Percentiles rank a stretch among this genome's conserved stretches.
These are phyloP conservation scores for Sanghuangporus weigelae DNA, from an alignment of 1,284 basidiomycete species.

Conservation along the genomic window DNA sequence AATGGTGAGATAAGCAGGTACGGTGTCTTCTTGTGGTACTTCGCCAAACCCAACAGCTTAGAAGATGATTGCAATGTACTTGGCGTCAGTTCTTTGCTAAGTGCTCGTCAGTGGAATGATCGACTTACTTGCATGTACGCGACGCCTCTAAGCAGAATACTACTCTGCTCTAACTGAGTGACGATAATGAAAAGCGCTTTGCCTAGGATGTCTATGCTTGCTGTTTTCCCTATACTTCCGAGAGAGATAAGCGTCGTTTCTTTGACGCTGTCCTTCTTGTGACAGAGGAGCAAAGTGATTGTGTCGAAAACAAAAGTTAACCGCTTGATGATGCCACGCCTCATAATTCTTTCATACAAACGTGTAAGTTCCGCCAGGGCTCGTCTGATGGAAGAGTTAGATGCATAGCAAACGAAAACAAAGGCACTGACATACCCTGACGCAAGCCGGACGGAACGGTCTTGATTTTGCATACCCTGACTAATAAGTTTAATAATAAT, in stretches of 20 bases:
- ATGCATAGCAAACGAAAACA: neutral
- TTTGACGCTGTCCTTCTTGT: slow-evolving; percentile 38
- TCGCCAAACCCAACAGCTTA: slow-evolving; percentile 58
- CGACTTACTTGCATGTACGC: slow-evolving; percentile 63
- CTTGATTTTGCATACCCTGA: slow-evolving; percentile 44
- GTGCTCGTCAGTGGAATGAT: neutral
- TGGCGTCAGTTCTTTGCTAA: neutral
- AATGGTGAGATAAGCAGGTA: slow-evolving; percentile 71
- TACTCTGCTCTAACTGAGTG: slow-evolving; percentile 62
- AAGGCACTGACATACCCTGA: slow-evolving; percentile 52
- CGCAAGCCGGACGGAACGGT: slow-evolving; percentile 55
- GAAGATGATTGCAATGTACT: slow-evolving; percentile 13
- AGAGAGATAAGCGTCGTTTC: slow-evolving; percentile 60
- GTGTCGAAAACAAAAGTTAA: slow-evolving; percentile 42
- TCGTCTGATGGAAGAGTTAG: slow-evolving; percentile 27
- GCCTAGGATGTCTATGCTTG: slow-evolving; percentile 48
- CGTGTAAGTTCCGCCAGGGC: slow-evolving; percentile 45
- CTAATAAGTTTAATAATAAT: slow-evolving; percentile 36
- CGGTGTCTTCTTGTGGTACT: slow-evolving; percentile 55
- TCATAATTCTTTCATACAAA: slow-evolving; percentile 29
- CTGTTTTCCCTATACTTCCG: slow-evolving; percentile 57
- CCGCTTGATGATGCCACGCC: slow-evolving; percentile 26
- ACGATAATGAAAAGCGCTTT: slow-evolving; percentile 62
- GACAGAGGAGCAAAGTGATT: slow-evolving; percentile 44
- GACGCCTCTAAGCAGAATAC: slow-evolving; percentile 61